Percentiles rank a stretch among this genome's conserved stretches.
Conservation (phyloP, 805 yeast species). For the Starmerella scarabaei region DNA sequence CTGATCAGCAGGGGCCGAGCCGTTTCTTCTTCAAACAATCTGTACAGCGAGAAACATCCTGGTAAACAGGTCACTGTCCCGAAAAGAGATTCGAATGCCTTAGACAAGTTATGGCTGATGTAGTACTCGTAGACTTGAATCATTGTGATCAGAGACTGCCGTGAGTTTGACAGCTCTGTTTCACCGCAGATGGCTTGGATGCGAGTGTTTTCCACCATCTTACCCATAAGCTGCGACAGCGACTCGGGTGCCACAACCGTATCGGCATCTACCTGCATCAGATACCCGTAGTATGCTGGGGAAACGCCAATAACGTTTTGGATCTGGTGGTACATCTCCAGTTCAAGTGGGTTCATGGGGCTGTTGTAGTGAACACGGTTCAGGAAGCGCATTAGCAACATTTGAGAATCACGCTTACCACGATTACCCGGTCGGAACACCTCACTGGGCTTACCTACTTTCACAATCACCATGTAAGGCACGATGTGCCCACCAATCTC, state of each 20-base stretch:
- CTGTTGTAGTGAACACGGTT: conserved; percentile 48
- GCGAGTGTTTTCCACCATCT: conserved; percentile 41
- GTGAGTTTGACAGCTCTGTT: conserved; percentile 43
- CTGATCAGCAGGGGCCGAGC: conserved; percentile 51
- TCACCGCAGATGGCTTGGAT: conserved; percentile 54
- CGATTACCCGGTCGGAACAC: conserved; percentile 48
- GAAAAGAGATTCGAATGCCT: conserved; percentile 49
- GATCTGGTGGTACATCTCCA: conserved; percentile 40
- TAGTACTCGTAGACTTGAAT: conserved; percentile 54
- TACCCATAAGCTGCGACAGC: conserved; percentile 42
- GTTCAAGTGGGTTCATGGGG: conserved; percentile 48
- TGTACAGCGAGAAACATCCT: conserved; percentile 49
- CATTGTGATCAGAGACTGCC: conserved; percentile 41
- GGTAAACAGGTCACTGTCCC: conserved; percentile 56
- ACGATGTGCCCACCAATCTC: conserved; percentile 44
- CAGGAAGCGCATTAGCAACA: conserved; percentile 46
- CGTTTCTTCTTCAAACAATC: conserved; percentile 41
- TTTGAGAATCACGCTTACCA: conserved; percentile 54
- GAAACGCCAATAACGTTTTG: conserved; percentile 47
- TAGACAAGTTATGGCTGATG: conserved; percentile 50
- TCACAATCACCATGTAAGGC: conserved; percentile 43
- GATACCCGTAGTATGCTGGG: conserved; percentile 42
- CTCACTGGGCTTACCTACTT: conserved; percentile 50
- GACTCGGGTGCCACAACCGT: conserved; percentile 44
- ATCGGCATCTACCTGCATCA: conserved; percentile 54